Conservation (phyloP, 331 rosid species). For the Dryas integrifolia region DNA sequence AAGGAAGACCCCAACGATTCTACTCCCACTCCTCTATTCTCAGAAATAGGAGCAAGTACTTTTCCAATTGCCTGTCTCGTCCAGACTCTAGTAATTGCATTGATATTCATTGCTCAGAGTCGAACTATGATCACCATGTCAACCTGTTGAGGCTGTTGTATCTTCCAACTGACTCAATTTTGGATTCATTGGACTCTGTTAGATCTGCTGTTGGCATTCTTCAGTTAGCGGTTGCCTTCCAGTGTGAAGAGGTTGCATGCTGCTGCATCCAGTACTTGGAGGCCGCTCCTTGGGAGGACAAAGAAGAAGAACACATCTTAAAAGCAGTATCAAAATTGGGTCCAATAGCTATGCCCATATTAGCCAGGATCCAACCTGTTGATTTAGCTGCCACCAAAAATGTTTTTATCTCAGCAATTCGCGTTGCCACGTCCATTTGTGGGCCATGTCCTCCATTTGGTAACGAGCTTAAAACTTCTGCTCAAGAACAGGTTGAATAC, state of each 20-base stretch:
- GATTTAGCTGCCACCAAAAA: slow-evolving; percentile 58
- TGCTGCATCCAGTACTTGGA: slow-evolving; percentile 37
- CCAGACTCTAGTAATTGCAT: slow-evolving; percentile 24
- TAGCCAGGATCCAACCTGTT: slow-evolving; percentile 41
- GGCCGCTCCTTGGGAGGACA: slow-evolving; percentile 41
- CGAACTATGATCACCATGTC: slow-evolving; percentile 34
- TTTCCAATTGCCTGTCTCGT: slow-evolving; percentile 25
- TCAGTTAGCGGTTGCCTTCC: slow-evolving; percentile 24
- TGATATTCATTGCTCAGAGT: slow-evolving; percentile 30
- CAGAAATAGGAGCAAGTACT: slow-evolving; percentile 31
- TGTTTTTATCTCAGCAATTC: slow-evolving; percentile 78
- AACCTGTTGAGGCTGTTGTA: slow-evolving; percentile 31
- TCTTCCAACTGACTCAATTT: slow-evolving; percentile 24
- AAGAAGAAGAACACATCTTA: slow-evolving; percentile 37
- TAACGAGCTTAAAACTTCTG: slow-evolving; percentile 70
- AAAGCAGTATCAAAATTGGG: slow-evolving; percentile 33
- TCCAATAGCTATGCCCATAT: slow-evolving; percentile 43
- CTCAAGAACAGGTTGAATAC: slow-evolving; percentile 89
- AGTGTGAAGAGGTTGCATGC: slow-evolving; percentile 31
- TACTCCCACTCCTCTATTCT: slow-evolving; percentile 31
- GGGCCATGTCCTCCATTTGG: slow-evolving; percentile 72
- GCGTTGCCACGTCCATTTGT: slow-evolving; percentile 67
- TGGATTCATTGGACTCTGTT: slow-evolving; percentile 33
- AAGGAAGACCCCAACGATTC: slow-evolving; percentile 27
- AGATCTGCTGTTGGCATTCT: slow-evolving; percentile 31